A percentile compares a stretch with the other conserved stretches of the same genome.
These are phyloP conservation scores for Ceraceosorus bombacis DNA, from an alignment of 1,284 basidiomycete species.

Conservation along the genomic window DNA sequence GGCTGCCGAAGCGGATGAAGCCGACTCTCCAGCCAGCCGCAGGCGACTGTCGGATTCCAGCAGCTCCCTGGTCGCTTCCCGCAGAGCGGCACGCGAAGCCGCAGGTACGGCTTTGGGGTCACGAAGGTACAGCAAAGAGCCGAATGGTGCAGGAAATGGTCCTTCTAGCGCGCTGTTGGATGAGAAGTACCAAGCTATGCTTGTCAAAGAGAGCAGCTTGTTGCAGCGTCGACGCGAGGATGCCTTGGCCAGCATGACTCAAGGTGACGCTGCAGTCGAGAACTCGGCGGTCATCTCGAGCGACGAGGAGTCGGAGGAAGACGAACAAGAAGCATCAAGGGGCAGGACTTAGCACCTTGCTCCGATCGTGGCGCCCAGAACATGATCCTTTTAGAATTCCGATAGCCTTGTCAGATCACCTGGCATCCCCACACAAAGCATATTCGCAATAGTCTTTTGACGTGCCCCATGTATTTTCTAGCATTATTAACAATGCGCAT, in stretches of 20 bases:
- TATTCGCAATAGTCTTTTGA: no score
- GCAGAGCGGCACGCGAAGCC: slow-evolving; percentile 9
- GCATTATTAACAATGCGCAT: no score
- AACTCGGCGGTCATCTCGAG: no score
- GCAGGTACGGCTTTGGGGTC: neutral
- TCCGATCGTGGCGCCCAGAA: no score
- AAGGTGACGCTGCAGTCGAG: neutral
- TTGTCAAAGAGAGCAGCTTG: slow-evolving; percentile 45
- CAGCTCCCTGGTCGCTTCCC: neutral
- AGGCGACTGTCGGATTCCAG: neutral
- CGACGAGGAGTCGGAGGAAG: no score
- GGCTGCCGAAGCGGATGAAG: neutral
- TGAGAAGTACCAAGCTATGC: slow-evolving; percentile 31
- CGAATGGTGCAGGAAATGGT: slow-evolving; percentile 1
- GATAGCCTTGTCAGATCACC: no score
- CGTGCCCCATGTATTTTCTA: no score
- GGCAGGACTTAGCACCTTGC: no score
- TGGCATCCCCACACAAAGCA: no score
- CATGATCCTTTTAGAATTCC: no score
- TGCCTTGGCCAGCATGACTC: slow-evolving; percentile 18
- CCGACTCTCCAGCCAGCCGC: neutral
- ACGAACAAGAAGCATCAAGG: no score
- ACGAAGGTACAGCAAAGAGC: slow-evolving; percentile 8
- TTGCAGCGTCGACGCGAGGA: slow-evolving; percentile 46
- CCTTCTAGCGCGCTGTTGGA: slow-evolving; percentile 19